Conservation (phyloP, 352 stramenopile genomes). For the Globisporangium perplexum region DNA sequence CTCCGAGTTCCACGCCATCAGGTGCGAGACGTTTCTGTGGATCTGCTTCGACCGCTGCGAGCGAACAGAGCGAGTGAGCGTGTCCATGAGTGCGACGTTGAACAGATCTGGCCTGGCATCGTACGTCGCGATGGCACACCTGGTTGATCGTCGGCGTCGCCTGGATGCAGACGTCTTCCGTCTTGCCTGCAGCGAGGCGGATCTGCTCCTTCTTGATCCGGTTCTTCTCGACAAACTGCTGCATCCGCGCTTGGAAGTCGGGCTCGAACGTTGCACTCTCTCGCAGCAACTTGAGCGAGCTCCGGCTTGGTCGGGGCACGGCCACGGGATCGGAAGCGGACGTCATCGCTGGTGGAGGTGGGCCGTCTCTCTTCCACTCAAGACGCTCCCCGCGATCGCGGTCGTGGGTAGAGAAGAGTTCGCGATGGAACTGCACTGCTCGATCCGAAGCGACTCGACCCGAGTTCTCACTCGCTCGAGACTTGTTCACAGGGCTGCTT, state of each 20-base stretch:
- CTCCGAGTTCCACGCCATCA: conserved; percentile 56
- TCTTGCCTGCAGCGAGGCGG: conserved; percentile 25
- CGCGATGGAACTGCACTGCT: background rate
- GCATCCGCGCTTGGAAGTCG: conserved; percentile 60
- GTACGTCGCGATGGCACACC: no score
- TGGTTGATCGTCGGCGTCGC: conserved; percentile 47
- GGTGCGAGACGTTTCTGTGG: conserved; percentile 45
- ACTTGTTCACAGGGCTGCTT: background rate
- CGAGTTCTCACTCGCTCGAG: background rate
- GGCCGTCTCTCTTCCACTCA: background rate
- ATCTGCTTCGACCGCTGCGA: conserved; percentile 54
- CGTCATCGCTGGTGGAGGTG: background rate
- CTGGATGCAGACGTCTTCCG: conserved; percentile 21
- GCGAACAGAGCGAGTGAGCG: no score
- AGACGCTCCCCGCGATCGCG: background rate
- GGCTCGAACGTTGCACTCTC: conserved; percentile 47
- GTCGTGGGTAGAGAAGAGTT: no score
- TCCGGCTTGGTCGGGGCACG: conserved; percentile 13
- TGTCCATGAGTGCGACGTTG: no score
- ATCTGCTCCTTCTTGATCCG: conserved; percentile 43
- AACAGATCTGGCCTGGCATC: no score
- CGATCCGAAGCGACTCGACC: background rate
- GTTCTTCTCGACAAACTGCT: conserved; percentile 31
- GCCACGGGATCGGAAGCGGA: background rate
- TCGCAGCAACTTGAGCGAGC: conserved; percentile 34